Evolutionary conservation across 2,329 filamentous ascomycete species (phyloP), one percentile per base, ranked within the genome.

Genomic region (Fusarium armeniacum): DNA sequence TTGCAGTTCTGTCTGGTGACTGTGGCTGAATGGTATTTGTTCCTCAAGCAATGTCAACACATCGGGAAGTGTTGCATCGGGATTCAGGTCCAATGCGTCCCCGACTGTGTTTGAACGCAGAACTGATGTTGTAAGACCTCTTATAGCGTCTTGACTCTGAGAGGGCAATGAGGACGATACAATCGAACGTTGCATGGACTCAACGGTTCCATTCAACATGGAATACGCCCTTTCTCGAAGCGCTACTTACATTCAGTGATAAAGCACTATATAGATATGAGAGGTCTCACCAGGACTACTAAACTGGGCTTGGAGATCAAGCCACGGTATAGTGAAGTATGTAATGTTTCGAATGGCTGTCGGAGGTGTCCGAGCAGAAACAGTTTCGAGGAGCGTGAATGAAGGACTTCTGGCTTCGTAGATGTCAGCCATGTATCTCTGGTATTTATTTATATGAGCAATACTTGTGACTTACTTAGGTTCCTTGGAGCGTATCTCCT

Each of bases 61-160:
- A 33, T 13, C 7, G 16, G 38, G 15, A 33, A 44, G 20, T 43
- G 6, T 41, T 40, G 24, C 9, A 26, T 26, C 46, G 11, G 3
- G 3, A 11, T 26, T 22, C 2, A n/a, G 0, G 7, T 15, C 22
- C 3, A 6, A n/a, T 36, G 20, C 2, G 6, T 7, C 18, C 7
- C 12, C 4, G 5, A 16, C 8, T 8, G 6, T 3, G 8, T 16
- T 26, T 11, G 47, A 20, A 36, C 8, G 16, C 18, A 36, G n/a
- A 3, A 50, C 8, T 1, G 32, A 36, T 13, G 20, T 36, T 15
- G 2, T 1, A n/a, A 20, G 13, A 0, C 5, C 4, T 7, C 12
- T 2, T 10, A 24, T 18, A 3, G 47, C 2, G 8, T 3, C 5
- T 28, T 20, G 22, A 1, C 11, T 2, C 8, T 3, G 22, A 26